These are phyloP conservation scores for Punica granatum DNA, from an alignment of 345 rosid genomes.

Conservation along the genomic window DNA sequence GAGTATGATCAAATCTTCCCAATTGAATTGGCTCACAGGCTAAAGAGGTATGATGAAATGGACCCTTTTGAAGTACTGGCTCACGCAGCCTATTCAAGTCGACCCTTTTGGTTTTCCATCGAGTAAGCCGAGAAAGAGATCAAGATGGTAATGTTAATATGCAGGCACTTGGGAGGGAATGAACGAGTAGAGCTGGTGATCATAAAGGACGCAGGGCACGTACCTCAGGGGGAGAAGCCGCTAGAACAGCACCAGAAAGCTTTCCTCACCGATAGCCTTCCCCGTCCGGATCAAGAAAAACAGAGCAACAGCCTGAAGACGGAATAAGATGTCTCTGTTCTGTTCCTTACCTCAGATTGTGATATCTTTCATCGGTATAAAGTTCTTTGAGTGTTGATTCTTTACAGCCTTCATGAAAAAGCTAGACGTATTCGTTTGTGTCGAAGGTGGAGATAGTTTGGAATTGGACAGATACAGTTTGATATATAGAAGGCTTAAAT, in stretches of 20 bases:
- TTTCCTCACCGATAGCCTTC: conserved; percentile 5
- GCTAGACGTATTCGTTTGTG: too few relatives aligned
- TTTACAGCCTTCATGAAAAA: too few relatives aligned
- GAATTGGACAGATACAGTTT: too few relatives aligned
- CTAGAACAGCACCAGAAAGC: conserved; percentile 12
- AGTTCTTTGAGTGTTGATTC: not conserved
- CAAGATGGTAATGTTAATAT: not conserved
- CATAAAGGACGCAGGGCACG: conserved; percentile 18
- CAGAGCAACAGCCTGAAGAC: conserved; percentile 6
- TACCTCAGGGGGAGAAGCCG: conserved; percentile 12
- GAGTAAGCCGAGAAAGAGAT: not conserved
- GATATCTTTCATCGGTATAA: not conserved
- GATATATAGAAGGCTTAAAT: too few relatives aligned
- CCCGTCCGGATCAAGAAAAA: not conserved
- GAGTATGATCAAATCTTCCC: conserved; percentile 17
- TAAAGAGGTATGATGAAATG: conserved; percentile 7
- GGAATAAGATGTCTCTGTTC: not conserved
- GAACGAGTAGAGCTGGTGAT: conserved; percentile 8
- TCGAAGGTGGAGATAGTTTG: too few relatives aligned
- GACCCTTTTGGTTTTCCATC: not conserved
- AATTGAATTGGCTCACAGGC: conserved; percentile 15
- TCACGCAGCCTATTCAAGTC: not conserved
- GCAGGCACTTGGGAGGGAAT: conserved; percentile 13
- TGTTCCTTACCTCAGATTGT: not conserved
- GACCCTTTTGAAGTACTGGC: not conserved